A percentile compares a stretch with the other conserved stretches of the same genome.
Evolutionary conservation across 306 rosid species (phyloP).

Genomic region (Vigna nakashimae): DNA sequence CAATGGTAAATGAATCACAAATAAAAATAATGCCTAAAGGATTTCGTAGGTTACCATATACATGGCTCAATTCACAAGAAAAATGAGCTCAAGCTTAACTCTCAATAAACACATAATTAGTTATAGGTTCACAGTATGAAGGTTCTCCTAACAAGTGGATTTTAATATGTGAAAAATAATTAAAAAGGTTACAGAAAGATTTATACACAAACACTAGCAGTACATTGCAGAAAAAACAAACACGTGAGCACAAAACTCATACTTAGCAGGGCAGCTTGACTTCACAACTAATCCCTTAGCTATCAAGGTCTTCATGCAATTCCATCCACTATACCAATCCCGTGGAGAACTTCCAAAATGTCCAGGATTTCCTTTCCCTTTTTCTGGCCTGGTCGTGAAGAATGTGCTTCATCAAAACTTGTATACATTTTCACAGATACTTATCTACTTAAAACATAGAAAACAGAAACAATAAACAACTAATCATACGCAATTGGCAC

Average conservation of each 20-base stretch:
- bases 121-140: constrained; percentile 26
- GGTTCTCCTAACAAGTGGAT: constrained; percentile 9
- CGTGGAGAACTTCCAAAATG: constrained; percentile 67
- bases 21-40: constrained; percentile 16
- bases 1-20: constrained; percentile 18
- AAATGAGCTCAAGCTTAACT: constrained; percentile 24
- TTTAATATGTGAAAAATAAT: constrained; percentile 26
- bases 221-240: constrained; percentile 32
- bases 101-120: constrained; percentile 11
- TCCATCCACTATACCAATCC: constrained; percentile 98
- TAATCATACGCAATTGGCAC: constrained; percentile 75
- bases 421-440: constrained; percentile 20
- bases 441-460: constrained; percentile 10
- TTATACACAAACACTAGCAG: constrained; percentile 23
- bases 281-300: constrained; percentile 80
- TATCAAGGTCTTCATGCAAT: constrained; percentile 83
- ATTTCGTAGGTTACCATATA: constrained; percentile 1
- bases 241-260: constrained; percentile 43
- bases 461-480: constrained; percentile 16
- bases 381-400: constrained; percentile 72
- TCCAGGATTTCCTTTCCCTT: constrained; percentile 80
- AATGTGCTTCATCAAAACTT: constrained; percentile 38
- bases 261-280: constrained; percentile 95
- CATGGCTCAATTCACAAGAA: constrained; percentile 1
- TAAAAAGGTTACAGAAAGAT: constrained; percentile 28